Evolutionary conservation across 2,329 filamentous ascomycete genomes (phyloP).

Genomic region (Ophiostoma fasciatum): DNA sequence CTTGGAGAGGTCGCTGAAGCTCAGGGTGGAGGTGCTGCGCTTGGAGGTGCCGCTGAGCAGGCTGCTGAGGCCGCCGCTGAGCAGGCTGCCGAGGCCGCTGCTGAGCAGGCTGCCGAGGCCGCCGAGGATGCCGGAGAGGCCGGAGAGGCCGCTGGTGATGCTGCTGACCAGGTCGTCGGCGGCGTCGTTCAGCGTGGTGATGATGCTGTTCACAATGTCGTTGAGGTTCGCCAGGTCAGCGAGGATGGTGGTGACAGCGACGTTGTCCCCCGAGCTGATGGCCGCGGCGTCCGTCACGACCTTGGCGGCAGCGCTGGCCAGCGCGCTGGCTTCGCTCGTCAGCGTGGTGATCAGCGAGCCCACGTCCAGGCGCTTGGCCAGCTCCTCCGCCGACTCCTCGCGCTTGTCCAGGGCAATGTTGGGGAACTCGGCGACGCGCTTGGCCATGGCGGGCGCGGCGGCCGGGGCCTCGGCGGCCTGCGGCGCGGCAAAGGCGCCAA

Average conservation of each 20-base stretch:
- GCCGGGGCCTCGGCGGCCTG: not conserved
- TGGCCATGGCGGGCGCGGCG: not conserved
- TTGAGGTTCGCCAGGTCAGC: not conserved
- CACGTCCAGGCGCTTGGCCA: conserved; percentile 3
- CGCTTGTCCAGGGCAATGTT: no score
- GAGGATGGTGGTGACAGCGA: not conserved
- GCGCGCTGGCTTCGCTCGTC: no score
- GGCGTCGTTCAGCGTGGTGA: no score
- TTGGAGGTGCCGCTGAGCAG: not conserved
- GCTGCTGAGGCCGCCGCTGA: not conserved
- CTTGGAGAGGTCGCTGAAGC: not conserved
- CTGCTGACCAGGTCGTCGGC: not conserved
- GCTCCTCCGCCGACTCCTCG: no score
- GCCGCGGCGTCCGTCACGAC: not conserved
- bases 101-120: not conserved
- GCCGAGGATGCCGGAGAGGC: no score
- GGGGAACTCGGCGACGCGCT: not conserved
- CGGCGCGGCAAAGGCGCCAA: conserved; percentile 7
- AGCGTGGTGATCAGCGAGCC: no score
- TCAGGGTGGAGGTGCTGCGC: no score
- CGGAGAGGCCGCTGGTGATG: not conserved
- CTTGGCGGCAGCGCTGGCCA: no score
- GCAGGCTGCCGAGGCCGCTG: not conserved
- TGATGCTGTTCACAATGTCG: no score
- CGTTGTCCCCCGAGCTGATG: no score